Percentiles rank a stretch among this genome's conserved stretches.
Conservation (phyloP, 2,329 filamentous ascomycete genomes). For the Fusarium illudens region DNA sequence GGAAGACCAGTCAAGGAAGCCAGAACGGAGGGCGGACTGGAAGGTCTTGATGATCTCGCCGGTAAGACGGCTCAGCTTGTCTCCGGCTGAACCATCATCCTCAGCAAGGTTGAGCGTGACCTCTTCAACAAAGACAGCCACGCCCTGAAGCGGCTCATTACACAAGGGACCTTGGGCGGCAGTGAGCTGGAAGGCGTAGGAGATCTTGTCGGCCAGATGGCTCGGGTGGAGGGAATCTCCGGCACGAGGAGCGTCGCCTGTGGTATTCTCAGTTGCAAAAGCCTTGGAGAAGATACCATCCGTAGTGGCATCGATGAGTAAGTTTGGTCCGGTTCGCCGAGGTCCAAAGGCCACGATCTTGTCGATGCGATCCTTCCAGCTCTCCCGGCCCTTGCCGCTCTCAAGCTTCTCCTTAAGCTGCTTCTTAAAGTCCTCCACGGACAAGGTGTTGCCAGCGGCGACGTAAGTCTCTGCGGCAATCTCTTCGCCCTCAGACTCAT, state of each 20-base stretch:
- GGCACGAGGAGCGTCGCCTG: slow-evolving; percentile 49
- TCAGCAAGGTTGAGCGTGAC: slow-evolving; percentile 67
- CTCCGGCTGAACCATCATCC: slow-evolving; percentile 65
- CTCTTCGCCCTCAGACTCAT: slow-evolving; percentile 50
- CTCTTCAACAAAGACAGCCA: slow-evolving; percentile 90
- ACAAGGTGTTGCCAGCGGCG: slow-evolving; percentile 68
- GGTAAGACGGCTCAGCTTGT: slow-evolving; percentile 81
- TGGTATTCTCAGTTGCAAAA: slow-evolving; percentile 56
- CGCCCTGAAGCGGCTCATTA: slow-evolving; percentile 89
- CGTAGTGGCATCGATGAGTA: slow-evolving; percentile 84
- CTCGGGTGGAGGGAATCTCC: slow-evolving; percentile 64
- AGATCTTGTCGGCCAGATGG: slow-evolving; percentile 88
- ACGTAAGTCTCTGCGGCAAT: slow-evolving; percentile 66
- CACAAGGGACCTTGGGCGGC: slow-evolving; percentile 90
- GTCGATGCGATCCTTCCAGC: slow-evolving; percentile 79
- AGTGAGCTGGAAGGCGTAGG: slow-evolving; percentile 93
- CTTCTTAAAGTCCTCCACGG: slow-evolving; percentile 77
- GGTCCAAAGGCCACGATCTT: slow-evolving; percentile 92
- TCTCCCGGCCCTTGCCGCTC: slow-evolving; percentile 74
- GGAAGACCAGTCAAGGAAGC: slow-evolving; percentile 94
- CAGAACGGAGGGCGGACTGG: slow-evolving; percentile 81
- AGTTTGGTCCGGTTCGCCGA: slow-evolving; percentile 82
- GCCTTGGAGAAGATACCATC: slow-evolving; percentile 76
- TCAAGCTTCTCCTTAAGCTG: slow-evolving; percentile 76
- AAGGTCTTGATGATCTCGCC: slow-evolving; percentile 93